phyloP scores from a whole-genome alignment of 768 basidiomycete species.

The Kockovaella imperatae region DNA sequence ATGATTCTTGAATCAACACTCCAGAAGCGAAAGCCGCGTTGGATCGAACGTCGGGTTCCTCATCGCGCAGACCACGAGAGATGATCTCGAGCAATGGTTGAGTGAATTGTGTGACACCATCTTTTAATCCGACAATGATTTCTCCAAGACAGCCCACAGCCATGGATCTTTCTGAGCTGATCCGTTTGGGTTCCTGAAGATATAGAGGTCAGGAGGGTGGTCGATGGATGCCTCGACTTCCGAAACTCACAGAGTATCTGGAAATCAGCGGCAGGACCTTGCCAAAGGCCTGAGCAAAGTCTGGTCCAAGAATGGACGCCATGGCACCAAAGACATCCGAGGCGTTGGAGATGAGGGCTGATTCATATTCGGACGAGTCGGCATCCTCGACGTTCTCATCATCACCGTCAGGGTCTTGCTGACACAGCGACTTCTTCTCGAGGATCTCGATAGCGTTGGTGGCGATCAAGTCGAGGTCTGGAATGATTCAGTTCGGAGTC shows the following conservation, averaged over 20 bases:
- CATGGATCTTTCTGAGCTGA: slow-evolving; percentile 82
- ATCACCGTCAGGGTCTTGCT: slow-evolving; percentile 90
- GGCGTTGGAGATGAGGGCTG: slow-evolving; percentile 86
- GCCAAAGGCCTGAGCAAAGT: slow-evolving; percentile 72
- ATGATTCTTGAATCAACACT: slow-evolving; percentile 78
- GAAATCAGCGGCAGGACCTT: slow-evolving; percentile 83
- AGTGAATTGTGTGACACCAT: slow-evolving; percentile 74
- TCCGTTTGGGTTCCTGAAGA: slow-evolving; percentile 61
- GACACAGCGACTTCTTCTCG: slow-evolving; percentile 90
- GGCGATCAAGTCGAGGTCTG: slow-evolving; percentile 64
- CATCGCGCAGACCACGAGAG: slow-evolving; percentile 70
- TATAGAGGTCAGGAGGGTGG: background rate
- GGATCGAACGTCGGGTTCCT: slow-evolving; percentile 86
- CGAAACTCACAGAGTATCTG: slow-evolving; percentile 74
- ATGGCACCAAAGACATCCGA: slow-evolving; percentile 87
- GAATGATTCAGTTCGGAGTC: slow-evolving; percentile 2
- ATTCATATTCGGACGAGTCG: slow-evolving; percentile 83
- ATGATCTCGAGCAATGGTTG: slow-evolving; percentile 70
- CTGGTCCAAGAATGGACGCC: slow-evolving; percentile 72
- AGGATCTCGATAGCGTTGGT: slow-evolving; percentile 75
- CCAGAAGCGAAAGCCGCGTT: slow-evolving; percentile 94
- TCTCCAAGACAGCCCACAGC: slow-evolving; percentile 91
- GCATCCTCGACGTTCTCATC: slow-evolving; percentile 60
- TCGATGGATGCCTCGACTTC: background rate
- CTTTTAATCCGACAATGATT: slow-evolving; percentile 86